Evolutionary conservation across 1,284 basidiomycete genomes (phyloP).

Genomic region (Melampsora allii-populina): DNA sequence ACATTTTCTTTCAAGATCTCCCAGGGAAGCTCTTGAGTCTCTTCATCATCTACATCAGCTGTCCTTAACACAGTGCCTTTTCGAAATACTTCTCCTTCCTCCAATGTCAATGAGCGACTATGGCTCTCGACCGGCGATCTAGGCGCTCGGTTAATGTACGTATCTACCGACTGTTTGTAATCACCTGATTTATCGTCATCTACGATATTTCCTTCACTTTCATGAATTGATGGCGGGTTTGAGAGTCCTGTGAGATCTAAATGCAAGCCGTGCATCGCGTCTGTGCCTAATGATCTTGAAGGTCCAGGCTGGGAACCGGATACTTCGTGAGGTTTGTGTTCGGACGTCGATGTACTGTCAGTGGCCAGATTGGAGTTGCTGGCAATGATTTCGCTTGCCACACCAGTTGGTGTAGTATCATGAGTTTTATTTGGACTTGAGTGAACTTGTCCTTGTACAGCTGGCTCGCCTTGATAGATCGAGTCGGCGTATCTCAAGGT

Average conservation of each 20-base stretch:
- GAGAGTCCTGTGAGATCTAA: not conserved
- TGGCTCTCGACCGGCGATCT: slow-evolving; percentile 48
- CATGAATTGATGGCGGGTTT: not conserved
- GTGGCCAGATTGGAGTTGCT: not conserved
- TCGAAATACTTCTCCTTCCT: slow-evolving; percentile 73
- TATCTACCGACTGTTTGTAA: not conserved
- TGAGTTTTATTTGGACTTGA: not conserved
- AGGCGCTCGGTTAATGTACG: not conserved
- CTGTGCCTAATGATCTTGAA: not conserved
- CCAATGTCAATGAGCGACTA: slow-evolving; percentile 47
- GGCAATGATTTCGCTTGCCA: not conserved
- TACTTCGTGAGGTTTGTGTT: not conserved
- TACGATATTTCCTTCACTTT: not conserved
- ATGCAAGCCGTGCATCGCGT: not conserved
- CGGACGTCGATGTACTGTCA: not conserved
- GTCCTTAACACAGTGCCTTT: slow-evolving; percentile 67
- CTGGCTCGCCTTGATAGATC: slow-evolving; percentile 21
- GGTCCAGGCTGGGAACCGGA: not conserved
- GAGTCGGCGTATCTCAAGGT: not conserved
- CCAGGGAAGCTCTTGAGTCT: slow-evolving; percentile 52
- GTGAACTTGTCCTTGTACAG: slow-evolving; percentile 19
- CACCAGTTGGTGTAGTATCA: not conserved
- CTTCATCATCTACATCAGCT: slow-evolving; percentile 64
- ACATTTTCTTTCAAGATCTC: slow-evolving; percentile 58
- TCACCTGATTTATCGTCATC: not conserved